Base-by-base conservation (phyloP, 208 protist genomes). In the Crithidia thermophila region DNA sequence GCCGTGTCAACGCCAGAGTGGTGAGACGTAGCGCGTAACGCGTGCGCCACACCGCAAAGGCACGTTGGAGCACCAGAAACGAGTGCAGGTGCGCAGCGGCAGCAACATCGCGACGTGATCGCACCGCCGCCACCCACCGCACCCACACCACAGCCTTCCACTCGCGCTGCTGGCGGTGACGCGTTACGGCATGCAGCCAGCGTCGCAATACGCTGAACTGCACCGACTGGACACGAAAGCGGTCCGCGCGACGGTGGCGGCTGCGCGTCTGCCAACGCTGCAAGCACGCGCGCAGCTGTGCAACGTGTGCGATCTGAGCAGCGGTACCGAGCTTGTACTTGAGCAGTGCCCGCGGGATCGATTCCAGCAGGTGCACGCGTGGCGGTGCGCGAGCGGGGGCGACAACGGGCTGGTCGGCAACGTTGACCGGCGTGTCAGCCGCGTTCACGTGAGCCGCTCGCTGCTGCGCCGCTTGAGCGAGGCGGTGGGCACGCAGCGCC, bases 261-360 rank as follows among this genome's bases (percentile, higher is more conserved):
- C 28, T 28, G 9, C 72, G 60, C 20, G 34, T 25, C 20, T n/a
- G 49, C 64, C 64, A 69, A 0, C 49, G 61, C 1, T 27, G 18
- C 34, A 67, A 61, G 56, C 66, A 75, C 11, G 49, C 49, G 25
- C 58, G 57, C 14, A 72, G 45, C 33, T 47, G 40, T 0, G 43
- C 46, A 1, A 52, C 60, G 37, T 59, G 27, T 2, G 69, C 40
- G 9, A 75, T 49, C 37, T 43, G 33, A 0, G 25, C 16, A 3
- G 69, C 69, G 3, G 43, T 36, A 45, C 28, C 58, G 13, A 4
- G 5, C 37, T 75, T 67, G 60, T 68, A 75, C 53, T 68, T 67
- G n/a, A 45, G 60, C 1, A 75, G 42, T 9, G 60, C 52, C 8
- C 60, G 69, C 27, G 30, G 53, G 4, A 39, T 36, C 25, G 23